These are phyloP conservation scores for Tardiomyces depauwii DNA, from an alignment of 1,139 yeast genomes.

Conservation along the genomic window DNA sequence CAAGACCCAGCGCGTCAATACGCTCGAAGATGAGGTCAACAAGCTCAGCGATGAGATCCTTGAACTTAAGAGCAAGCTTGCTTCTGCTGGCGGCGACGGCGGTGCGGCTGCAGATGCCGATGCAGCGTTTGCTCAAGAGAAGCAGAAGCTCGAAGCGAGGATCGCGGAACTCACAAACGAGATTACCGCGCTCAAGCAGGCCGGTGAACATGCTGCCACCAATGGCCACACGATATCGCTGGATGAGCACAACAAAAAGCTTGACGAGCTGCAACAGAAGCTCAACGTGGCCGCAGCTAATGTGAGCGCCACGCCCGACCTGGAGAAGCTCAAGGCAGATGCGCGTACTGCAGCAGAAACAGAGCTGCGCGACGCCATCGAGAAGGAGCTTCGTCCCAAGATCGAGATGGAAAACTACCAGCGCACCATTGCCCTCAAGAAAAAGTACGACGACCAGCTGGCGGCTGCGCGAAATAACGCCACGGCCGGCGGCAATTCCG, in stretches of 20 bases:
- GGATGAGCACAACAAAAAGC: constrained; percentile 5
- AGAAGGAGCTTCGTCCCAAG: background rate
- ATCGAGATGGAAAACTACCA: background rate
- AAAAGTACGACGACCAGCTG: background rate
- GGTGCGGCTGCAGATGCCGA: constrained; percentile 5
- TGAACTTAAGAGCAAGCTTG: constrained; percentile 9
- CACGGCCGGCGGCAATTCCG: constrained; percentile 1
- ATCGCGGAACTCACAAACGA: constrained; percentile 2
- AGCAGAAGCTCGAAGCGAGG: constrained; percentile 4
- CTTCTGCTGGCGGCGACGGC: constrained; percentile 1
- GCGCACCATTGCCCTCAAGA: background rate
- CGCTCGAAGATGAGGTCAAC: constrained; percentile 17
- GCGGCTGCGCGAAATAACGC: background rate
- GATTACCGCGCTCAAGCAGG: background rate
- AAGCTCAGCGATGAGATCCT: constrained; percentile 13
- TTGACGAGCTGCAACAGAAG: constrained; percentile 3
- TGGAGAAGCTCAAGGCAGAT: constrained; percentile 2
- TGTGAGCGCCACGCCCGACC: background rate
- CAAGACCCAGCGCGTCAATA: constrained; percentile 16
- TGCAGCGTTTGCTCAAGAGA: constrained; percentile 1
- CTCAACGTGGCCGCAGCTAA: background rate
- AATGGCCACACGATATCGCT: background rate
- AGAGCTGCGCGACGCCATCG: background rate
- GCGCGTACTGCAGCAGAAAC: constrained; percentile 2
- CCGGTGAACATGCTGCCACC: background rate